Conservation (phyloP, 768 basidiomycete genomes). For the Agaricus blazei region DNA sequence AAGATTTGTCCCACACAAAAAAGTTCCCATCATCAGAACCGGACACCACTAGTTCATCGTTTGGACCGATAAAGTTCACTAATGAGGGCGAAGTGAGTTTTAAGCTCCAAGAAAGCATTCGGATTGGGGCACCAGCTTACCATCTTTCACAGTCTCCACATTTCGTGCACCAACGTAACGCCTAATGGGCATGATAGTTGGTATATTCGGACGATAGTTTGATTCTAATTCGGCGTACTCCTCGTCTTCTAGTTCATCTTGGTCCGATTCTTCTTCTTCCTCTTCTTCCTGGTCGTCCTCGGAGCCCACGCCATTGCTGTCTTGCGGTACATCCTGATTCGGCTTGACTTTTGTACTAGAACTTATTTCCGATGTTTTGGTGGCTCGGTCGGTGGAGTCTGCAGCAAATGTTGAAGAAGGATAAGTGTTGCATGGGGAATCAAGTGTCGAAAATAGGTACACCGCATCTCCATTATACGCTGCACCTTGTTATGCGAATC, state of each 20-base stretch:
- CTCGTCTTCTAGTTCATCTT: slow-evolving; percentile 28
- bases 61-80: slow-evolving; percentile 84
- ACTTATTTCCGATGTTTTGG: slow-evolving; percentile 9
- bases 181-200: slow-evolving; percentile 57
- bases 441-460: slow-evolving; percentile 69
- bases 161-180: slow-evolving; percentile 72
- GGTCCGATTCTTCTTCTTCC: slow-evolving; percentile 22
- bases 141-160: slow-evolving; percentile 82
- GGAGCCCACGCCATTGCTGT: slow-evolving; percentile 22
- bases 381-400: slow-evolving; percentile 24
- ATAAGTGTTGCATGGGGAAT: slow-evolving; percentile 39
- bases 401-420: slow-evolving; percentile 18
- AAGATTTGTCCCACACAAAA: slow-evolving; percentile 80
- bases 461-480: slow-evolving; percentile 72
- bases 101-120: neutral
- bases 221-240: slow-evolving; percentile 18
- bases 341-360: slow-evolving; percentile 8
- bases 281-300: slow-evolving; percentile 15
- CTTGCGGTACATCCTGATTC: slow-evolving; percentile 18
- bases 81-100: neutral
- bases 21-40: slow-evolving; percentile 87
- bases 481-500: slow-evolving; percentile 21
- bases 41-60: slow-evolving; percentile 72
- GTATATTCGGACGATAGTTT: slow-evolving; percentile 28
- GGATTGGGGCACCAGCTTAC: slow-evolving; percentile 33